Evolutionary conservation across 257 asterid species (phyloP).

Genomic region (Fraxinus americana): DNA sequence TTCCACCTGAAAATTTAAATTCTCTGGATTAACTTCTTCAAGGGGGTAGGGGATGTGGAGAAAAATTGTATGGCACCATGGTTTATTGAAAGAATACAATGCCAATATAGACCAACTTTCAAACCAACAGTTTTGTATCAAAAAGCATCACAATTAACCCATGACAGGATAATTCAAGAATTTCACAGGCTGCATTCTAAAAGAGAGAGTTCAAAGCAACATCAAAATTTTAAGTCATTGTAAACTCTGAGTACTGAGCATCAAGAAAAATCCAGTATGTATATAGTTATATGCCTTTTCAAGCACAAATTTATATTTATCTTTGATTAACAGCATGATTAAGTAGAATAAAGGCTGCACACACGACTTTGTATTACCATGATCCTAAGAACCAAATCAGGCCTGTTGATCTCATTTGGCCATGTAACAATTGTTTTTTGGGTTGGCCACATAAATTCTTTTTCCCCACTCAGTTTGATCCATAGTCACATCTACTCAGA

Average conservation of each 20-base stretch:
- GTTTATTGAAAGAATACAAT: not conserved
- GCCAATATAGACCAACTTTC: not conserved
- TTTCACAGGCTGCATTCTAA: not conserved
- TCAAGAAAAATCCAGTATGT: not conserved
- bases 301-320: not conserved
- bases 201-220: not conserved
- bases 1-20: slow-evolving; percentile 76
- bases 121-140: not conserved
- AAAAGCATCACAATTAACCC: not conserved
- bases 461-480: not conserved
- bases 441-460: too few species aligned
- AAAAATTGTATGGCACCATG: not conserved
- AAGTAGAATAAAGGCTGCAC: not conserved
- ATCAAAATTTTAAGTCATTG: not conserved
- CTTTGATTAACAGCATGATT: not conserved
- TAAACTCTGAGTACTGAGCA: not conserved
- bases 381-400: too few species aligned
- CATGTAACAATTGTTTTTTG: too few species aligned
- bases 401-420: too few species aligned
- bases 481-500: not conserved
- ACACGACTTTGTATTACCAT: too few species aligned
- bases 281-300: not conserved
- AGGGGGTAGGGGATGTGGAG: not conserved
- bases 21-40: slow-evolving; percentile 20
- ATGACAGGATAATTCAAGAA: not conserved